phyloP scores from a whole-genome alignment of 1,284 basidiomycete genomes.

The Polyporus tsugae region DNA sequence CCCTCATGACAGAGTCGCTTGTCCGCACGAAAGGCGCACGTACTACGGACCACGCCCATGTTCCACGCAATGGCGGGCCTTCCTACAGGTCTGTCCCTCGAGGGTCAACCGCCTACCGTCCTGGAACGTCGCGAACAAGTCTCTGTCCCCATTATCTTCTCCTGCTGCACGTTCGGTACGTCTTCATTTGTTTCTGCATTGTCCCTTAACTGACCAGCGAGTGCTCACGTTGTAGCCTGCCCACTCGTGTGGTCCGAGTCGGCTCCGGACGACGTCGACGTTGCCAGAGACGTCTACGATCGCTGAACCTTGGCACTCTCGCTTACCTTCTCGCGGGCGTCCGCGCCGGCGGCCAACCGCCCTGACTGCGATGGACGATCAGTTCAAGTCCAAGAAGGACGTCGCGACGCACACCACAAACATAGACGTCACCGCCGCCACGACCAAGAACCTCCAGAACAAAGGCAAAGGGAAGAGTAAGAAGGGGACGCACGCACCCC shows the following conservation, averaged over 20 bases:
- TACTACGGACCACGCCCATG: not conserved
- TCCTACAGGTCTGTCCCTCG: not conserved
- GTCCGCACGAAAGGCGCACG: not conserved
- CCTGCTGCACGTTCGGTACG: not conserved
- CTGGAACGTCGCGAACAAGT: not conserved
- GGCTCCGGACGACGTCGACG: not conserved
- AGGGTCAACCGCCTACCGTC: not conserved
- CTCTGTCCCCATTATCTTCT: not conserved
- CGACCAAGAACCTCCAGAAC: not conserved
- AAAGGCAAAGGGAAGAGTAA: not conserved
- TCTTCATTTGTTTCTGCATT: not conserved
- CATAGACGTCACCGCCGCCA: no score
- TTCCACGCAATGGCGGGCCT: not conserved
- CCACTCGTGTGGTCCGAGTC: not conserved
- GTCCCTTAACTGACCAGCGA: not conserved
- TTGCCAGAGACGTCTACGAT: not conserved
- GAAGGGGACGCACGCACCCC: not conserved
- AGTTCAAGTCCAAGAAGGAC: not conserved
- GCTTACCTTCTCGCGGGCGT: not conserved
- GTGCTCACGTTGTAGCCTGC: not conserved
- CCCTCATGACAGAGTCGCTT: not conserved
- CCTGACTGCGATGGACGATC: not conserved
- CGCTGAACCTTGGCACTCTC: not conserved
- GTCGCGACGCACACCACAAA: not conserved
- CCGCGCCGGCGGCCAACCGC: not conserved